These are phyloP conservation scores for Fallopia convolvulus DNA, from an alignment of 148 eudicot species.

Conservation along the genomic window DNA sequence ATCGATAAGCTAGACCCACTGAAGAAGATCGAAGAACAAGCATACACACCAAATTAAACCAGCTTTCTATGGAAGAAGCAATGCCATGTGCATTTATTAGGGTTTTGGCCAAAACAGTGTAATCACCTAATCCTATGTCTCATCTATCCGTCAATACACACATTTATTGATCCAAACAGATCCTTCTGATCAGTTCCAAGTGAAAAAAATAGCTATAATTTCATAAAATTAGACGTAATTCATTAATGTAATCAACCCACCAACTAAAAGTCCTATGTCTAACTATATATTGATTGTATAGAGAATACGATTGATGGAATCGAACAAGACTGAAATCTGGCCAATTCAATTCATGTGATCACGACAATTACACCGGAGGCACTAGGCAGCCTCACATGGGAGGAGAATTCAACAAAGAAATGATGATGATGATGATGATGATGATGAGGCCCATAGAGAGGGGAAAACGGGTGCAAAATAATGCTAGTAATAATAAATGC, in stretches of 20 bases:
- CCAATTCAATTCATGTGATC: constrained; percentile 14
- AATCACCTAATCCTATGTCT: constrained; percentile 5
- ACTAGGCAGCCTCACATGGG: constrained; percentile 53
- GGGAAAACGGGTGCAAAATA: constrained; percentile 8
- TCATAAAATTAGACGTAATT: neutral
- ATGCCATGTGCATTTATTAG: constrained; percentile 3
- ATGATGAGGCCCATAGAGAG: neutral
- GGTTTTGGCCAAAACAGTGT: constrained; percentile 1
- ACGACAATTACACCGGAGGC: constrained; percentile 3
- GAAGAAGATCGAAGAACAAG: neutral
- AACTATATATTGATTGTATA: neutral
- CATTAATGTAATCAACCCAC: neutral
- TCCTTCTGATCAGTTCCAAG: neutral
- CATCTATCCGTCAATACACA: neutral
- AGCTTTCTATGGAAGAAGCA: neutral
- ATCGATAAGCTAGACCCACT: neutral
- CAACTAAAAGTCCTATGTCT: neutral
- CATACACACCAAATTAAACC: neutral
- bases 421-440: neutral
- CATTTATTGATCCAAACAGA: neutral
- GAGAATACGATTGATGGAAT: neutral
- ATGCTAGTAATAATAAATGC: constrained; percentile 24
- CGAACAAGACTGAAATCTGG: constrained; percentile 2
- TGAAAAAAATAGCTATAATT: neutral
- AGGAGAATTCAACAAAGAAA: constrained; percentile 26